Conservation (phyloP, 768 basidiomycete genomes). For the Hypsizygus marmoreus region DNA sequence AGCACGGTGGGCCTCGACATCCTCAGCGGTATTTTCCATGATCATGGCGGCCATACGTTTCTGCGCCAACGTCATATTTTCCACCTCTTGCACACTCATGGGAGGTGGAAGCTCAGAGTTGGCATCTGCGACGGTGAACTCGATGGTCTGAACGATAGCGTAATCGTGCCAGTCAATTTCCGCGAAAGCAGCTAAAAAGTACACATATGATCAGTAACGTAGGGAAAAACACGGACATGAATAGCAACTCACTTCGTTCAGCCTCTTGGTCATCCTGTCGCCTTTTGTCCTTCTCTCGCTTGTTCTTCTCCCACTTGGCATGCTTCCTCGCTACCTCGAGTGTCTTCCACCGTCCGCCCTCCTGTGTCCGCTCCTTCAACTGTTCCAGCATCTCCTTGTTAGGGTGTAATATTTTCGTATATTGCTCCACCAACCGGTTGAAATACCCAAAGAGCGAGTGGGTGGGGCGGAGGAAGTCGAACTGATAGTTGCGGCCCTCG, state of each 20-base stretch:
- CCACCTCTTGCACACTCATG: conserved; percentile 92
- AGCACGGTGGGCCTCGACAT: conserved; percentile 80
- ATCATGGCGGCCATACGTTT: conserved; percentile 98
- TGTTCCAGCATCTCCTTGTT: conserved; percentile 71
- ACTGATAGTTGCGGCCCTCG: conserved; percentile 96
- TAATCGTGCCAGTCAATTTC: conserved; percentile 99
- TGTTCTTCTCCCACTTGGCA: conserved; percentile 87
- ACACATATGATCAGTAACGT: conserved; percentile 10
- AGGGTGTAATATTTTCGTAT: conserved; percentile 87
- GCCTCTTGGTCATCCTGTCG: conserved; percentile 91
- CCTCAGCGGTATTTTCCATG: conserved; percentile 91
- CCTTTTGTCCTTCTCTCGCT: conserved; percentile 83
- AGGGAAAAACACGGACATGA: conserved; percentile 5
- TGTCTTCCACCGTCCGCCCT: conserved; percentile 73
- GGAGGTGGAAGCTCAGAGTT: conserved; percentile 93
- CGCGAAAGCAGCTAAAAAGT: conserved; percentile 76
- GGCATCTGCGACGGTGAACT: conserved; percentile 93
- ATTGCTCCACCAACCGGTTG: conserved; percentile 96
- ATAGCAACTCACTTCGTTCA: conserved; percentile 68
- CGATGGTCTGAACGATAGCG: conserved; percentile 96
- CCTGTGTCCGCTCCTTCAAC: conserved; percentile 64
- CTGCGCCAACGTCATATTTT: conserved; percentile 95
- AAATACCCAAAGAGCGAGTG: conserved; percentile 97
- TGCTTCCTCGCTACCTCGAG: conserved; percentile 76
- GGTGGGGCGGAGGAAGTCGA: conserved; percentile 94